A percentile compares a stretch with the other conserved stretches of the same genome.
These are phyloP conservation scores for Tricholoma matsutake DNA, from an alignment of 768 basidiomycete genomes.

Conservation along the genomic window DNA sequence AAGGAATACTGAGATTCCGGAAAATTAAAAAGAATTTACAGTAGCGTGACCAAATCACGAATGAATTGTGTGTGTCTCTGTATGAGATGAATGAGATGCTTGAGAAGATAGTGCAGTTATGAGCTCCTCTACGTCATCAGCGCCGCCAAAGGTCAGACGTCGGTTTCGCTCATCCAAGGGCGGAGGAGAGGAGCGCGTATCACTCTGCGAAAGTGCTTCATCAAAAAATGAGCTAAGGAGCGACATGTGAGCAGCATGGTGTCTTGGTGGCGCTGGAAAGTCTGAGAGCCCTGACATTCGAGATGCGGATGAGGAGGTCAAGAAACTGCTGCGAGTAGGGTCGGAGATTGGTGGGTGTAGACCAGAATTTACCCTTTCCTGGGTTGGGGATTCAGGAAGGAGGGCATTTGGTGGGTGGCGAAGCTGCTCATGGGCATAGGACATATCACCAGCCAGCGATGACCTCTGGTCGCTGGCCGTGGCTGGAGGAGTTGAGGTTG, in stretches of 20 bases:
- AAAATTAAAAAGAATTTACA: conserved; percentile 1
- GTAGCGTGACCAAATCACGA: conserved; percentile 1
- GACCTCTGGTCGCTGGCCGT: conserved; percentile 35
- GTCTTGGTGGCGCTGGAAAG: conserved; percentile 60
- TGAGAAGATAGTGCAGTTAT: conserved; percentile 24
- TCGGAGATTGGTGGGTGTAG: conserved; percentile 34
- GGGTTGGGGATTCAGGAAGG: not conserved
- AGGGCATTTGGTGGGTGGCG: conserved; percentile 1
- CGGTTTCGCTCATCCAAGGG: conserved; percentile 8
- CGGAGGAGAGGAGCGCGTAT: conserved; percentile 10
- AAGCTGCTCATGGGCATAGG: conserved; percentile 15
- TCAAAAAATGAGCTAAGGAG: conserved; percentile 46
- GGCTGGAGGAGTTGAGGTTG: conserved; percentile 48
- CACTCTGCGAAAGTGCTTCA: conserved; percentile 19
- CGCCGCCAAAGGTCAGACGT: conserved; percentile 24
- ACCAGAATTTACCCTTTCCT: conserved; percentile 18
- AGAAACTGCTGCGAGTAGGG: conserved; percentile 48
- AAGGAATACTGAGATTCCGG: not conserved
- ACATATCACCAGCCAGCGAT: conserved; percentile 38
- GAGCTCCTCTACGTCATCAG: conserved; percentile 27
- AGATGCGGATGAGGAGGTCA: conserved; percentile 59
- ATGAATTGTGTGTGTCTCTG: not conserved
- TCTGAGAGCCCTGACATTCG: conserved; percentile 72
- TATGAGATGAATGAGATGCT: conserved; percentile 14
- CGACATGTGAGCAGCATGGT: conserved; percentile 32